Conservation (phyloP, 179 eudicot genomes). For the Carnegiea gigantea region DNA sequence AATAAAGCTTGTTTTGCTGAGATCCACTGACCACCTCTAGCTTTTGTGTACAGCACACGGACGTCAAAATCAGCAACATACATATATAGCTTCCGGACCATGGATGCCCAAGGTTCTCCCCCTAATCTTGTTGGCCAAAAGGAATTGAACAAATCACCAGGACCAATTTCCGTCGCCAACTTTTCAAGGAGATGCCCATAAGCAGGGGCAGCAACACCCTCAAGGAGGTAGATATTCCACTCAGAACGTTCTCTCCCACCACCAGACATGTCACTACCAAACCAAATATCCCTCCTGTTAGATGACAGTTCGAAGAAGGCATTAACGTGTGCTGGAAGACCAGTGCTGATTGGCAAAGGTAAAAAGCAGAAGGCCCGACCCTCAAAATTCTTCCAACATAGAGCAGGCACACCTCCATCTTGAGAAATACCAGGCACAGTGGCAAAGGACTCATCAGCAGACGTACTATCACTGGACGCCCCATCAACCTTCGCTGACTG, state of each 20-base stretch:
- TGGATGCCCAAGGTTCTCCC: slow-evolving; percentile 90
- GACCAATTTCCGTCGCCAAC: slow-evolving; percentile 80
- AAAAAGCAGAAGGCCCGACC: slow-evolving; percentile 99
- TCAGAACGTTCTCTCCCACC: slow-evolving; percentile 98
- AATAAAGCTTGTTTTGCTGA: slow-evolving; percentile 87
- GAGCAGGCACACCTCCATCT: slow-evolving; percentile 30
- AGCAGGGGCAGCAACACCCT: slow-evolving; percentile 96
- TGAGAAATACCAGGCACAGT: slow-evolving; percentile 37
- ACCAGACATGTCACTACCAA: slow-evolving; percentile 99
- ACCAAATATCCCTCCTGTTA: slow-evolving; percentile 99
- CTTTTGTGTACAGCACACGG: slow-evolving; percentile 80
- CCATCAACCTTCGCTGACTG: slow-evolving; percentile 46
- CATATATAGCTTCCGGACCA: slow-evolving; percentile 77
- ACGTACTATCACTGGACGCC: slow-evolving; percentile 31
- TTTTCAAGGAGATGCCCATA: slow-evolving; percentile 91
- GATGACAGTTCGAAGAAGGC: slow-evolving; percentile 97
- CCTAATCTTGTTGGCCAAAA: slow-evolving; percentile 77
- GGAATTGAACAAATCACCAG: slow-evolving; percentile 74
- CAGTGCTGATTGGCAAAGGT: slow-evolving; percentile 92
- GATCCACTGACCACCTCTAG: slow-evolving; percentile 98
- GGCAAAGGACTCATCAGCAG: slow-evolving; percentile 35
- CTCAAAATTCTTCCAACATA: slow-evolving; percentile 51
- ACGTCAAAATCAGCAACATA: slow-evolving; percentile 77
- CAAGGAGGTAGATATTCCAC: slow-evolving; percentile 94
- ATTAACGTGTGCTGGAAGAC: slow-evolving; percentile 93